Conservation (phyloP, 345 rosid species). For the Linum trigynum region DNA sequence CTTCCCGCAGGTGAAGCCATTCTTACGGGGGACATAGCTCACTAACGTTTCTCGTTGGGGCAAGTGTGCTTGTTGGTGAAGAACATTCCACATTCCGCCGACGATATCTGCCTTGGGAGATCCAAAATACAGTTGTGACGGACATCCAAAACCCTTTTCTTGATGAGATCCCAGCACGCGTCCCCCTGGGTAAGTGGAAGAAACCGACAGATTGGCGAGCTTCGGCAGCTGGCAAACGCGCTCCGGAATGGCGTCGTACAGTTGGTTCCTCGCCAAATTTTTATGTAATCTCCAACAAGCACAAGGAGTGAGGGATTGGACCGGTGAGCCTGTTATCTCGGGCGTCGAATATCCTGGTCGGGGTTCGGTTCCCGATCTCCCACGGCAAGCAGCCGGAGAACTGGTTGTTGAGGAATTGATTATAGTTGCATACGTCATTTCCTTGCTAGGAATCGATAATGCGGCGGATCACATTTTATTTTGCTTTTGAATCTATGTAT, state of each 20-base stretch:
- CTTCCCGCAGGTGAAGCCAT: not conserved
- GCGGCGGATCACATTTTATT: slow-evolving; percentile 20
- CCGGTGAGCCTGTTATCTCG: slow-evolving; percentile 38
- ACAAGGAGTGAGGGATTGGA: slow-evolving; percentile 47
- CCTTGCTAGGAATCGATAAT: slow-evolving; percentile 22
- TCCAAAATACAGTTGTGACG: slow-evolving; percentile 43
- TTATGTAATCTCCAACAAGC: slow-evolving; percentile 33
- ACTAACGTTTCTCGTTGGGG: not conserved
- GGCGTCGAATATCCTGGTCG: slow-evolving; percentile 32
- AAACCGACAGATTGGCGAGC: slow-evolving; percentile 21
- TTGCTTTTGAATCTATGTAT: slow-evolving; percentile 19
- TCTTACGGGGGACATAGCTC: not conserved
- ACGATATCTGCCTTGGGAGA: slow-evolving; percentile 34
- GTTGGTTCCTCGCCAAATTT: slow-evolving; percentile 26
- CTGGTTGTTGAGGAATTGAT: slow-evolving; percentile 35
- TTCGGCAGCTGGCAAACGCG: slow-evolving; percentile 35
- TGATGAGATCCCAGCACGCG: slow-evolving; percentile 31
- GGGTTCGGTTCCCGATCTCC: slow-evolving; percentile 37
- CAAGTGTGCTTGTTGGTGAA: not conserved
- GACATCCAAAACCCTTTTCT: slow-evolving; percentile 26
- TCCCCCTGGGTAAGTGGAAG: slow-evolving; percentile 46
- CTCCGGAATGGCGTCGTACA: slow-evolving; percentile 45
- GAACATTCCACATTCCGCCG: not conserved
- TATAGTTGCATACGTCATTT: slow-evolving; percentile 16
- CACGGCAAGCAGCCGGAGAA: slow-evolving; percentile 47